phyloP scores from a whole-genome alignment of 148 eudicot genomes.

The Euryodendron excelsum region DNA sequence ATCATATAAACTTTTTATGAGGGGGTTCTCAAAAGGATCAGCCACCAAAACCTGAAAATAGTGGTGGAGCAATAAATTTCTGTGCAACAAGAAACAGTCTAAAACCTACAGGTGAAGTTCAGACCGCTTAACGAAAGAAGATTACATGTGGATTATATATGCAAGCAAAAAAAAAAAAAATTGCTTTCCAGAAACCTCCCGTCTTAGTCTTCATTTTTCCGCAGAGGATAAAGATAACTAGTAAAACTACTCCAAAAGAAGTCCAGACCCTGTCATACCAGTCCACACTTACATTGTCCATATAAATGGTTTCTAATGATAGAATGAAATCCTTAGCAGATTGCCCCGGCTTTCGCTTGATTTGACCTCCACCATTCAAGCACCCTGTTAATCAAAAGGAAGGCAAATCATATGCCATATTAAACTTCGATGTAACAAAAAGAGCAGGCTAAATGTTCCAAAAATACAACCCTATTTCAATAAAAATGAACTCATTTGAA shows the following conservation, averaged over 20 bases:
- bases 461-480: not conserved
- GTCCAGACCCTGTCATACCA: not conserved
- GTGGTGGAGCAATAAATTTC: not conserved
- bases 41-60: conserved; percentile 57
- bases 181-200: no score
- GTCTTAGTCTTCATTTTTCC: no score
- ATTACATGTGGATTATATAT: no score
- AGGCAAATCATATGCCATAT: conserved; percentile 1
- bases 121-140: not conserved
- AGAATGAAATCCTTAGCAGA: conserved; percentile 81
- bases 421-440: not conserved
- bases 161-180: no score
- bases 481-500: not conserved
- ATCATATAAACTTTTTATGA: conserved; percentile 57
- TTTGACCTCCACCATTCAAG: conserved; percentile 96
- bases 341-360: conserved; percentile 76
- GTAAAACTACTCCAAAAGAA: not conserved
- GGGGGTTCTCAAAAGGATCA: conserved; percentile 78
- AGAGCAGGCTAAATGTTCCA: not conserved
- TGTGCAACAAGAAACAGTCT: no score
- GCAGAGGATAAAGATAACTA: no score
- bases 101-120: not conserved
- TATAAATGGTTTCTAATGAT: conserved; percentile 53
- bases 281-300: conserved; percentile 64
- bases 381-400: conserved; percentile 51